Base-by-base conservation (phyloP, 2,329 filamentous ascomycete genomes). In the Trichoderma atrobrunneum region DNA sequence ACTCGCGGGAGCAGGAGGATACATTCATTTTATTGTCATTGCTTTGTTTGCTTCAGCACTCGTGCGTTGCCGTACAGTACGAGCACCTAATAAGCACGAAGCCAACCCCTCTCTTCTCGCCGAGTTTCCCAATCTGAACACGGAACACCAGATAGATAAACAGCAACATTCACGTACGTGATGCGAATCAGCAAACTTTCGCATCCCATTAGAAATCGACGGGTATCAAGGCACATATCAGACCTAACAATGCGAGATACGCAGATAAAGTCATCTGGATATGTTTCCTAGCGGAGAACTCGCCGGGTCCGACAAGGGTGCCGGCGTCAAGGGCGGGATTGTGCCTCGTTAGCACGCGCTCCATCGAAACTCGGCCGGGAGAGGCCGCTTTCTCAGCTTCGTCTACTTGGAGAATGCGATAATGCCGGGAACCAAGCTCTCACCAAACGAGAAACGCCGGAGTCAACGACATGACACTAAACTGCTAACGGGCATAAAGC, bases 401-500 rank as follows among this genome's bases (percentile, higher is more conserved):
- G 14, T 2, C 7, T 12, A 14, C 14, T 54, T 21, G 5, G 18
- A 24, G 7, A 21, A 32, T 32, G 54, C 39, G 21, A 34, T 14
- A 60, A 51, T 24, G 21, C 62, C 43, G 43, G 28, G 26, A 8
- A 39, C 24, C 12, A 36, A 24, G 16, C 5, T 59, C 12, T 24
- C 57, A 34, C 21, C 1, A 28, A 57, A 18, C 64, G 48, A 48
- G 39, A 59, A 24, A 30, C 34, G 34, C 12, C 65, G 28, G 26
- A 24, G 11, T 21, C 32, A 14, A 48, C 6, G 32, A 10, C 21
- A 56, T 7, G 32, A 34, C n/a, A 60, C 64, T 59, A 67, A 48
- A 59, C 64, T 67, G 26, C 14, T 59, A 67, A 67, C 54, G 34
- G 64, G 64, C 64, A 67, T 59, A 59, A 59, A 59, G 51, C 64